Evolutionary conservation across 1,284 basidiomycete genomes (phyloP), one percentile per base, ranked within the genome.

Genomic region (Fomes fomentarius): DNA sequence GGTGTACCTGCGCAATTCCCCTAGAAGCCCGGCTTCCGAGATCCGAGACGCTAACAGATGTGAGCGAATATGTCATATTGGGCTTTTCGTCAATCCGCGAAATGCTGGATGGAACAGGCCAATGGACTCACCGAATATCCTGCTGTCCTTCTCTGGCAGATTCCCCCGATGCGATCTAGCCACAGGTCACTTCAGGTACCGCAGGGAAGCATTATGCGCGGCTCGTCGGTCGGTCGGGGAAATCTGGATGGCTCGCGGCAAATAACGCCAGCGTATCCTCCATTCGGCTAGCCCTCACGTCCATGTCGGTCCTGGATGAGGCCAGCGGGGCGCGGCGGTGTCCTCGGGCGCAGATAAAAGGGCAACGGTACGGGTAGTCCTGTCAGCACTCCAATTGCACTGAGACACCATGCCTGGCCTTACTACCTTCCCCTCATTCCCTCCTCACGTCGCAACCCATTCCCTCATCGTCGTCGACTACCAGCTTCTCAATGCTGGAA

Each of bases 381-480:
- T 38, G 33, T 42, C 56, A 45, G 33, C 49, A 46, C 55, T 35
- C 38, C 43, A 49, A 39, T 19, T 45, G 44, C 48, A 44, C 57
- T 47, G 31, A 28, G 38, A 37, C 54, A 53, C 45, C 48, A 71
- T 71, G 69, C 68, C 68, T 40, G 65, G 64, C 50, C 67, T 68
- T 52, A 68, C 67, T 41, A 63, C 54, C 28, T 25, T 51, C 34
- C 63, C 65, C 7, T 69, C 71, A 10, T 78, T 78, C 64, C 75
- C 76, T 12, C 63, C 68, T 38, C 67, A 75, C 56, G 64, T 73
- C 22, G 68, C 71, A 12, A 71, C 71, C 12, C 71, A 73, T 51
- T 69, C 74, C 8, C 65, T 78, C 19, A 57, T 74, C 33, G 62
- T 76, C 33, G 64, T 77, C 38, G 74, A 77, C 64, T 77, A 70